These are phyloP conservation scores for Bigelowiella natans DNA, from an alignment of 78 protist genomes.

Conservation along the genomic window DNA sequence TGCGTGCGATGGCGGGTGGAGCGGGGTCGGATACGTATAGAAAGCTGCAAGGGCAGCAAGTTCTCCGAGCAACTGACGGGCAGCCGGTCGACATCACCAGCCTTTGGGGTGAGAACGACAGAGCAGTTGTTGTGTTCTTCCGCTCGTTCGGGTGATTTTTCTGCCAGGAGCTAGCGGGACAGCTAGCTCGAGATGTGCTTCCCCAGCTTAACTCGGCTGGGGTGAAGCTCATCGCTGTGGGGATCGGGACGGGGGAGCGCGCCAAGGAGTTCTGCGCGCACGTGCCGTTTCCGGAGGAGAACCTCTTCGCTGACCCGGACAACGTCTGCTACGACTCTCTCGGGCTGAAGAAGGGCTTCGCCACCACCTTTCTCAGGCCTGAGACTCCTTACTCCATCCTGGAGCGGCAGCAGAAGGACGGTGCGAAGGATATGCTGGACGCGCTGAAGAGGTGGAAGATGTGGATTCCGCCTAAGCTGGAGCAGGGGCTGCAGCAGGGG, in stretches of 20 bases:
- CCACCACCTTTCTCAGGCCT: not conserved
- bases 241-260: slow-evolving; percentile 7
- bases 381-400: slow-evolving; percentile 8
- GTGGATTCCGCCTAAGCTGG: not conserved
- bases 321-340: not conserved
- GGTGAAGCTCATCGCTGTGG: not conserved
- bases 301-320: not conserved
- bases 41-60: too few relatives aligned
- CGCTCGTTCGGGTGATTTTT: not conserved
- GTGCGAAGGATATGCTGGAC: not conserved
- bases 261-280: not conserved
- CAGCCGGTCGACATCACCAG: too few relatives aligned
- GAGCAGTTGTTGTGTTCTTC: not conserved
- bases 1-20: too few relatives aligned
- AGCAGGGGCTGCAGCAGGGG: not conserved
- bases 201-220: not conserved
- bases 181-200: not conserved
- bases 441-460: not conserved
- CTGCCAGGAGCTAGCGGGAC: not conserved
- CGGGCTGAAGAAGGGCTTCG: not conserved
- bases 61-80: too few relatives aligned
- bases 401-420: not conserved
- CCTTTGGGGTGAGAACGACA: too few relatives aligned
- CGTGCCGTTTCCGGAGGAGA: not conserved
- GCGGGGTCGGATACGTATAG: too few relatives aligned